Evolutionary conservation across 1,284 basidiomycete genomes (phyloP), one percentile per base, ranked within the genome.

Genomic region (Melampsora americana): DNA sequence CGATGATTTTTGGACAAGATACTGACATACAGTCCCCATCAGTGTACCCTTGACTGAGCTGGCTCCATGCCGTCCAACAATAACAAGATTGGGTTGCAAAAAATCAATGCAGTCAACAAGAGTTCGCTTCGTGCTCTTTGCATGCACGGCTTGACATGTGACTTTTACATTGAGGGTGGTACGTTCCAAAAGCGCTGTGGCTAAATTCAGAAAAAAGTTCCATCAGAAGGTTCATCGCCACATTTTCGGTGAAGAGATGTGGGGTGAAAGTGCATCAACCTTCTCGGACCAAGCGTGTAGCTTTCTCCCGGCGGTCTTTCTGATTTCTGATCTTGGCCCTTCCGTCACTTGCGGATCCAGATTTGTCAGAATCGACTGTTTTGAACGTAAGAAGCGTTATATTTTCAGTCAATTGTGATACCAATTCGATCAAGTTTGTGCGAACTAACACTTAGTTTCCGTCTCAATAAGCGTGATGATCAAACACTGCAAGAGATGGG

Each of bases 271-370:
- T 60, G 1, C 39, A 66, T 32, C 12, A 39, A 73, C 70, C 70
- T 73, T 74, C 64, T 23, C 65, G 64, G 18, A 74, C 72, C 23
- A 74, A 56, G n/a, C 56, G 26, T 0, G 72, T 35, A 30, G 72
- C 72, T 48, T 74, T 74, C 42, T 74, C 72, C 28, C 66, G 72
- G 3, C 72, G 72, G 20, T 74, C 72, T 61, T 74, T 74, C 56
- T 74, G 72, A 35, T 74, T 74, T 28, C 35, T 42, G 26, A 74
- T 74, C 39, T 74, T 74, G 20, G 65, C 65, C 28, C 44, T 50
- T 20, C 56, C 39, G 11, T 67, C 65, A 6, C 48, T 50, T 12
- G 72, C 72, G 3, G 72, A 46, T 30, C 53, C 48, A 18, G 60
- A 42, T 9, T 53, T 48, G 28, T 66, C 50, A 5, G 65, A 64